Base-by-base conservation (phyloP, 257 asterid genomes). In the Linaria vulgaris region DNA sequence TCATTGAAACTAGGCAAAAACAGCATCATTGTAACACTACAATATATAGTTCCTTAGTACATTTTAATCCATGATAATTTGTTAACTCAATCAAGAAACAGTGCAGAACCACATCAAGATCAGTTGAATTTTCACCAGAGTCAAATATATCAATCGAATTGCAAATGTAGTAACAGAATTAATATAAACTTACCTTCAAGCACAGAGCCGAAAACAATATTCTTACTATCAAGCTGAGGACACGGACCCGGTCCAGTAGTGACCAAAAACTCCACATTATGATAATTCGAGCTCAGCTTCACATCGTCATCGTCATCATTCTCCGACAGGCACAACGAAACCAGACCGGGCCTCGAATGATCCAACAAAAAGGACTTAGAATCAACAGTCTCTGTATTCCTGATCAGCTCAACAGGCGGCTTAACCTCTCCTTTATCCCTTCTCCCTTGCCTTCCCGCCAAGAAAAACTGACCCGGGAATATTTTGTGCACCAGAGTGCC, bases 231-330 rank as follows among this genome's bases (percentile, higher is more conserved):
- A 66, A 91, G 95, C 79, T 86, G 85, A 22, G 95, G 95, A 51
- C 85, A 84, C 4, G 98, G 98, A 23, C 90, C 95, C 12, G 98
- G 98, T 14, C 96, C 98, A 9, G 96, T 86, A 6, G 98, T 91
- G 66, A 88, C 74, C 90, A 91, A 80, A 82, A 91, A 91, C 73
- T 91, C 98, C 1, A 91, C 98, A 67, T 91, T 91, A 52, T 82
- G 96, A 67, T 91, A 91, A 67, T 84, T 58, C 0, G 94, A 85
- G 65, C 73, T 72, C 47, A 91, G 71, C 87, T 84, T 88, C 64
- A 88, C 9, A 23, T 83, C 86, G 46, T 88, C 95, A 6, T 86
- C 95, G 5, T 91, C 96, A 21, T 88, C 98, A 57, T 91, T 91
- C 78, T 91, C 96, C 1, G 95, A 80, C 74, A 91, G 75, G 72